Percentiles rank a stretch among this genome's conserved stretches.
Evolutionary conservation across 1,139 yeast species (phyloP).

Genomic region (Taiozyma sp.): DNA sequence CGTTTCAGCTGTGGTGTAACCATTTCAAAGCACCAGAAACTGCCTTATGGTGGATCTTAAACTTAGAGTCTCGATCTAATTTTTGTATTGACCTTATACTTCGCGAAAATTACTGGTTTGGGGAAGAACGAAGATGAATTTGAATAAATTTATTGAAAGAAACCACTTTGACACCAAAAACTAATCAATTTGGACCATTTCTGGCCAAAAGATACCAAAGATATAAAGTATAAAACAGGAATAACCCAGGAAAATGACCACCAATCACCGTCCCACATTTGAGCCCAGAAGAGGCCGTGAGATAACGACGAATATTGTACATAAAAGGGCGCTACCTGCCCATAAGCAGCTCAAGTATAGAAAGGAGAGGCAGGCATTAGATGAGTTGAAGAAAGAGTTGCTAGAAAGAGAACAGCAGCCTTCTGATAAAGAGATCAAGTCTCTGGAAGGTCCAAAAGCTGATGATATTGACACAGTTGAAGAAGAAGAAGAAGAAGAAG

Average conservation of each 20-base stretch:
- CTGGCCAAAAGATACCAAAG: too few relatives aligned
- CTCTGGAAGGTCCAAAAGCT: neutral
- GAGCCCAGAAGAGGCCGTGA: constrained; percentile 80
- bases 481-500: neutral
- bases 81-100: neutral
- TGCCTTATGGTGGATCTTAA: too few relatives aligned
- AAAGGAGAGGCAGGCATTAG: constrained; percentile 12
- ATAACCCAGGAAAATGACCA: constrained; percentile 46
- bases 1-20: neutral
- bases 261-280: constrained; percentile 86
- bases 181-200: too few relatives aligned
- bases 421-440: constrained; percentile 4
- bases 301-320: constrained; percentile 5
- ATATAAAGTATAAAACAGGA: too few relatives aligned
- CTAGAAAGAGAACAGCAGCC: constrained; percentile 22
- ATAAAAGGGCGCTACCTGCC: constrained; percentile 35
- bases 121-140: too few relatives aligned
- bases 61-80: neutral
- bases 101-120: neutral
- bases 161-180: too few relatives aligned
- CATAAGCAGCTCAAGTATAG: constrained; percentile 66
- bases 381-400: constrained; percentile 26
- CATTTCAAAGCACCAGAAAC: neutral
- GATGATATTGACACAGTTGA: neutral
- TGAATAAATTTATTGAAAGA: too few relatives aligned